Evolutionary conservation across 129 eudicot species (phyloP), one percentile per base, ranked within the genome.

Genomic region (Flaveria linearis): DNA sequence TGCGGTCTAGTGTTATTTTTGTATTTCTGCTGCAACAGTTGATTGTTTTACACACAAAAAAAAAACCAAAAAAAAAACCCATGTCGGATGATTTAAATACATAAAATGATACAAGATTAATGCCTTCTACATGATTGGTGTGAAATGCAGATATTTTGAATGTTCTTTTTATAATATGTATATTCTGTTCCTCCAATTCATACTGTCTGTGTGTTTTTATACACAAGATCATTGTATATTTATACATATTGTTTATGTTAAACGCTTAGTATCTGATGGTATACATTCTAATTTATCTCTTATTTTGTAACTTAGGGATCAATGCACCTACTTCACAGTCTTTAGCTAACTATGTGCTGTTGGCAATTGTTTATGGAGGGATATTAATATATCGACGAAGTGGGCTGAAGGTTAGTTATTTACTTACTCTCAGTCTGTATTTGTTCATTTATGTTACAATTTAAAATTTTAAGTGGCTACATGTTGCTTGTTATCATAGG

Each of bases 321-420:
- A 93, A 93, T 85, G 98, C 92, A 69, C 98, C 98, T 80, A 93
- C 98, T 25, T 86, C 98, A 15, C 97, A 93, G 80, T 93, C 98
- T 41, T 87, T 93, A 77, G 78, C 88, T 41, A 90, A 88, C 80
- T 93, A 93, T 75, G 91, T 93, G 68, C 68, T 93, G 67, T 80
- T 93, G 88, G 97, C 91, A 12, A 52, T 93, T 16, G 82, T 88
- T 11, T 93, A 90, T 79, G 98, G 98, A 72, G 46, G 86, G 68
- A 81, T 85, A 80, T 51, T 90, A 80, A 68, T 93, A 39, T 81
- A 90, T 76, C 56, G 92, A 73, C 64, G 79, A 80, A 68, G 92
- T 76, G 73, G 92, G 57, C 88, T 93, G 58, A 93, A 93, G 98
- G 97, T 93, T 67, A 66, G 28, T 53, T 64, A 9, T 41, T 42